Evolutionary conservation across 306 rosid species (phyloP), one percentile per base, ranked within the genome.

Genomic region (Rubus idaeus): DNA sequence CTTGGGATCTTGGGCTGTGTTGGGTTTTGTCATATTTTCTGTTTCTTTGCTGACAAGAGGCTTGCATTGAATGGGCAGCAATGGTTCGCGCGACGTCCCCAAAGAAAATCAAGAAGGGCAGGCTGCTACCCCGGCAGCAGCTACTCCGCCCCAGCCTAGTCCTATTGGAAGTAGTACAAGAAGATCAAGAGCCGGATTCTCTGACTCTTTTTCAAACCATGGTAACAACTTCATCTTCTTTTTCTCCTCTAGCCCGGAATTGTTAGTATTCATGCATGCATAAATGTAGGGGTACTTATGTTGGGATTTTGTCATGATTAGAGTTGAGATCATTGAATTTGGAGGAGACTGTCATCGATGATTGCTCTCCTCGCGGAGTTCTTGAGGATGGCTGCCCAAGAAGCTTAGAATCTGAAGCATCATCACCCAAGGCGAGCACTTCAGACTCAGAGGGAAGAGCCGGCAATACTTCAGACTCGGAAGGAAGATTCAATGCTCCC

Each of bases 381-480:
- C 52, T 23, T 2, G 87, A 75, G 53, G 84, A 74, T 58, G 77
- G 84, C 71, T 69, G 65, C 75, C 62, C 82, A 5, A 81, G 82
- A 73, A 82, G 86, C 74, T 47, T 82, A 71, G 91, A 81, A 72
- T 85, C 83, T 17, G 93, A 81, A 74, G 66, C 88, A 46, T 81
- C 87, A 81, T 75, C 87, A 77, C 80, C 94, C 5, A 86, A 65
- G 75, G 81, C 93, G 66, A 91, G 96, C 85, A 89, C 92, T 77
- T 89, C 94, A 51, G 94, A 86, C 60, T 84, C 86, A 4, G 97
- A 82, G 78, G 75, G 67, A 57, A 23, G 55, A 73, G 17, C 53
- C 73, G 16, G 5, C 73, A 20, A 44, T 40, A 86, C 90, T 78
- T 88, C 93, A 41, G 92, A 86, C 68, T 83, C 86, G 35, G 85